Conservation (phyloP, 2,329 filamentous ascomycete species). For the Neonectria ditissima region DNA sequence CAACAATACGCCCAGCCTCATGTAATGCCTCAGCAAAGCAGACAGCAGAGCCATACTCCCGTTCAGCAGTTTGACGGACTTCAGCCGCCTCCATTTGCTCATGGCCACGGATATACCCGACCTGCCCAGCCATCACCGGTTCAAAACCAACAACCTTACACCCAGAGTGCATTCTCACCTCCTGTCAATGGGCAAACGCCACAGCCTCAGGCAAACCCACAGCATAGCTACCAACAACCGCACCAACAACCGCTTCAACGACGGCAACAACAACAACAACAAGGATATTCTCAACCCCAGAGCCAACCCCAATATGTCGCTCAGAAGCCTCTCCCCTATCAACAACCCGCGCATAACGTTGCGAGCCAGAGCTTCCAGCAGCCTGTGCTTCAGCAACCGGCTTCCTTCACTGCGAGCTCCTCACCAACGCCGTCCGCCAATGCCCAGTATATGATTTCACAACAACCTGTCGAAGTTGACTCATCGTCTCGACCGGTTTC, state of each 20-base stretch:
- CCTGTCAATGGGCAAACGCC: conserved; percentile 43
- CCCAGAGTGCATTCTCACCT: conserved; percentile 40
- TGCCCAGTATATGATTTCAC: conserved; percentile 39
- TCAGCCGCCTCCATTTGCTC: conserved; percentile 41
- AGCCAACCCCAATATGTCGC: conserved; percentile 39
- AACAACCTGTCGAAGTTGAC: conserved; percentile 40
- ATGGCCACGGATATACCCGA: conserved; percentile 42
- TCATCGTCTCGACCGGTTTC: conserved; percentile 35
- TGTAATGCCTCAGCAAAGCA: conserved; percentile 48
- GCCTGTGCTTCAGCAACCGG: conserved; percentile 33
- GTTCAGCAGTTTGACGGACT: conserved; percentile 49
- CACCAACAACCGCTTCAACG: conserved; percentile 43
- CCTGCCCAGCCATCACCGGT: conserved; percentile 48
- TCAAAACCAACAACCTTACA: conserved; percentile 45
- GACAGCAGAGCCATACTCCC: conserved; percentile 50
- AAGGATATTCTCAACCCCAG: conserved; percentile 27
- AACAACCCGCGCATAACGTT: conserved; percentile 32
- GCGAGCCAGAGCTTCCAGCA: conserved; percentile 39
- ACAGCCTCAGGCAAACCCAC: conserved; percentile 41
- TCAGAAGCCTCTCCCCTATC: conserved; percentile 37
- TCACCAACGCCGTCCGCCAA: conserved; percentile 37
- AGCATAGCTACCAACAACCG: conserved; percentile 39
- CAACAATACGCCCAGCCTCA: conserved; percentile 50
- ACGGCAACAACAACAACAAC: conserved; percentile 36
- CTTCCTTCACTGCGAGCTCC: conserved; percentile 32